Evolutionary conservation across 2,329 filamentous ascomycete species (phyloP).

Genomic region (Phialophora chinensis): DNA sequence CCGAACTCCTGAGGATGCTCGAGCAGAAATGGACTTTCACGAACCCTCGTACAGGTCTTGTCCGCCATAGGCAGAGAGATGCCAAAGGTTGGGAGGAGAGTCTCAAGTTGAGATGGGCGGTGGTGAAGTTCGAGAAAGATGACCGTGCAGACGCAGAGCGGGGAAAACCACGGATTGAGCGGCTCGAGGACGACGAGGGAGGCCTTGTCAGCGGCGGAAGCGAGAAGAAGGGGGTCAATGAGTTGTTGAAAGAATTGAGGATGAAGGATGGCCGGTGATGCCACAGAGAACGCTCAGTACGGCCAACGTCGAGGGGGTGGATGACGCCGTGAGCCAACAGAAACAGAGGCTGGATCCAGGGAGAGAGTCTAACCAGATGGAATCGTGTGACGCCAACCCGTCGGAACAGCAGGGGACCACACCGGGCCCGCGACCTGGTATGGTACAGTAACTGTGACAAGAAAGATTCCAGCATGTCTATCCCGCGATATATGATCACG

Average conservation of each 20-base stretch:
- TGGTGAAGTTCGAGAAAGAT: slow-evolving; percentile 34
- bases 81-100: slow-evolving; percentile 26
- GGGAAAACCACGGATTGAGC: slow-evolving; percentile 14
- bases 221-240: slow-evolving; percentile 29
- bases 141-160: slow-evolving; percentile 2
- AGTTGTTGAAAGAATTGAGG: slow-evolving; percentile 34
- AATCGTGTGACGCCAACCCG: not conserved
- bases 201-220: not conserved
- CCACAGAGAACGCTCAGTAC: slow-evolving; percentile 1
- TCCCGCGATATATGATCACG: too few species aligned
- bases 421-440: not conserved
- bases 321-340: not conserved
- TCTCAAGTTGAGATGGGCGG: slow-evolving; percentile 32
- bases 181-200: slow-evolving; percentile 15
- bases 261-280: slow-evolving; percentile 13
- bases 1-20: slow-evolving; percentile 32
- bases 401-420: not conserved
- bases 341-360: not conserved
- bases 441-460: too few species aligned
- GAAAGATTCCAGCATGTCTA: too few species aligned
- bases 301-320: not conserved
- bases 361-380: not conserved
- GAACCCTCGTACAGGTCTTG: slow-evolving; percentile 13
- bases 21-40: slow-evolving; percentile 32
- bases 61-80: slow-evolving; percentile 20